Conservation (phyloP, 441 rosid species). For the Pelargonium citronellum region DNA sequence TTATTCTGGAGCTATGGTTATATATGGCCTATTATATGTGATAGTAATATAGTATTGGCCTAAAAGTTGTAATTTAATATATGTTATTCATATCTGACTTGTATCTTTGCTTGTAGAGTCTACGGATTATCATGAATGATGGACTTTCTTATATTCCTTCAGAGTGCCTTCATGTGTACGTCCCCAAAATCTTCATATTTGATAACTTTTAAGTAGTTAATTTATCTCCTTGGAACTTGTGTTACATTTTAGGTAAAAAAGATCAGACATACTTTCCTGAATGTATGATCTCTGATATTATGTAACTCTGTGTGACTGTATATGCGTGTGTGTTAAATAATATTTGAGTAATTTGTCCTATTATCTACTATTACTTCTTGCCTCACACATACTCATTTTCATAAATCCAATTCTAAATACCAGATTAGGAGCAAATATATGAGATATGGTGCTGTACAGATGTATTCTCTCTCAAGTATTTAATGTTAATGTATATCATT, state of each 20-base stretch:
- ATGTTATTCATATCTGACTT: conserved; percentile 21
- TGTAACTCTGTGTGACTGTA: too few species aligned
- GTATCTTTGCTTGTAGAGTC: conserved; percentile 50
- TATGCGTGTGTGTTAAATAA: too few species aligned
- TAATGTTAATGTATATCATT: conserved; percentile 5
- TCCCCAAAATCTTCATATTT: conserved; percentile 18
- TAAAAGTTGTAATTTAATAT: not conserved
- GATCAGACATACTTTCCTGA: not conserved
- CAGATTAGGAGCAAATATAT: not conserved
- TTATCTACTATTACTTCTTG: not conserved
- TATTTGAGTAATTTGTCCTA: not conserved
- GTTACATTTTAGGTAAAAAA: not conserved
- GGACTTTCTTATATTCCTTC: conserved; percentile 82
- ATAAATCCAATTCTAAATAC: too few species aligned
- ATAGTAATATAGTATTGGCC: not conserved
- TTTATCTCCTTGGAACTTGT: not conserved
- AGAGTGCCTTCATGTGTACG: conserved; percentile 85
- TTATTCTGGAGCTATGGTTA: conserved; percentile 1
- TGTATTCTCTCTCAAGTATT: not conserved
- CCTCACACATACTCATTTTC: not conserved
- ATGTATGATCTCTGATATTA: not conserved
- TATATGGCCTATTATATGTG: not conserved
- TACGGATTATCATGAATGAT: conserved; percentile 88
- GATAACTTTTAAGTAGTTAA: not conserved
- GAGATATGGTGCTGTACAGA: not conserved